These are phyloP conservation scores for Suhomyces prunicola DNA, from an alignment of 805 yeast species.

Conservation along the genomic window DNA sequence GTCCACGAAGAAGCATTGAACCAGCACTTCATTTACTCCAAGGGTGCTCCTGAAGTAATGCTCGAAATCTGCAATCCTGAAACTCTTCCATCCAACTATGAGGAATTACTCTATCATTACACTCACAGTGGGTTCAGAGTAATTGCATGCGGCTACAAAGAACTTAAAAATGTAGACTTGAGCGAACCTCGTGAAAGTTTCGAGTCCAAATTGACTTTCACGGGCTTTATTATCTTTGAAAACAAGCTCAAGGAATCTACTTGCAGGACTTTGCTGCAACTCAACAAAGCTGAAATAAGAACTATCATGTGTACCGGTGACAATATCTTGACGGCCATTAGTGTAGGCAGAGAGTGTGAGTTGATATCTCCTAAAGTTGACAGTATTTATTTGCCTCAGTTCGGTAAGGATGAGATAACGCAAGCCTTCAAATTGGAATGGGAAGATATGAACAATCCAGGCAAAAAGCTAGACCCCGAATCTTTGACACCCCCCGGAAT, in stretches of 20 bases:
- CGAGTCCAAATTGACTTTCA: conserved; percentile 67
- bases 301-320: conserved; percentile 98
- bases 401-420: conserved; percentile 35
- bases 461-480: conserved; percentile 54
- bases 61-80: conserved; percentile 68
- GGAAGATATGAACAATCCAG: conserved; percentile 66
- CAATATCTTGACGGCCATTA: conserved; percentile 87
- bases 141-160: conserved; percentile 85
- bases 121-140: conserved; percentile 95
- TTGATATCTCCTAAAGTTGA: conserved; percentile 46
- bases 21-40: conserved; percentile 48
- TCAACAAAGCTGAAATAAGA: conserved; percentile 69
- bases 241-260: conserved; percentile 80
- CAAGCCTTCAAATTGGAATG: conserved; percentile 48
- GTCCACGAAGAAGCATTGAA: conserved; percentile 12
- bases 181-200: conserved; percentile 52
- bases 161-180: conserved; percentile 17
- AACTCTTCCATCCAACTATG: conserved; percentile 71
- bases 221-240: conserved; percentile 91
- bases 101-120: conserved; percentile 71
- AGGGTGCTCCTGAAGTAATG: conserved; percentile 98
- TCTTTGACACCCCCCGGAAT: conserved; percentile 52
- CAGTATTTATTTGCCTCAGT: conserved; percentile 52
- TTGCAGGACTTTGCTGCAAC: conserved; percentile 51
- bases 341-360: conserved; percentile 85